Conservation (phyloP, 2,329 filamentous ascomycete genomes). For the Pestalotiopsis fici region DNA sequence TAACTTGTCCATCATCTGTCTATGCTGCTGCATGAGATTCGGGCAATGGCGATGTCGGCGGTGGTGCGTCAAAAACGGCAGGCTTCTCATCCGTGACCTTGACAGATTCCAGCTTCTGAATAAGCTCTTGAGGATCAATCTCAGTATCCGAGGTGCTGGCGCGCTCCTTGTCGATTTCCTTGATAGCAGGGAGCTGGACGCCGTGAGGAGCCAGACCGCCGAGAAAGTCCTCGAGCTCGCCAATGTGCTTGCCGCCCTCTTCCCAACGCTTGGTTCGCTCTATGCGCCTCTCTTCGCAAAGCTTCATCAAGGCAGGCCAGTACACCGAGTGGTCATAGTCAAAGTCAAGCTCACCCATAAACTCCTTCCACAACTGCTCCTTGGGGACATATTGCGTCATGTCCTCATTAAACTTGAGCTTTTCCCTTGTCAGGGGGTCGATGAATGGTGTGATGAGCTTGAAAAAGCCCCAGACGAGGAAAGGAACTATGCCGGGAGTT, state of each 20-base stretch:
- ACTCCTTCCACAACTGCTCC: slow-evolving; percentile 78
- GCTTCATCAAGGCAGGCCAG: slow-evolving; percentile 80
- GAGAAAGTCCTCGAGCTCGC: slow-evolving; percentile 87
- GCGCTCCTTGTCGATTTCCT: slow-evolving; percentile 10
- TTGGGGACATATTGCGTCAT: slow-evolving; percentile 79
- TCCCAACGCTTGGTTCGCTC: slow-evolving; percentile 73
- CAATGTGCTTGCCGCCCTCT: slow-evolving; percentile 76
- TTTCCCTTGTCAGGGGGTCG: slow-evolving; percentile 88
- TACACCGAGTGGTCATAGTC: slow-evolving; percentile 87
- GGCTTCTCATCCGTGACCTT: slow-evolving; percentile 6
- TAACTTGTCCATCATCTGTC: neutral
- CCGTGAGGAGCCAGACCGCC: slow-evolving; percentile 52
- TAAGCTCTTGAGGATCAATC: neutral
- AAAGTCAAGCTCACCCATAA: slow-evolving; percentile 78
- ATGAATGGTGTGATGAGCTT: slow-evolving; percentile 96
- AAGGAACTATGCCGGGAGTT: slow-evolving; percentile 64
- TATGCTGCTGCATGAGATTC: neutral
- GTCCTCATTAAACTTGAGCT: slow-evolving; percentile 97
- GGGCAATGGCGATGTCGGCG: neutral
- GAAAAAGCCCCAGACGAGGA: slow-evolving; percentile 91
- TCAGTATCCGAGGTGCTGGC: neutral
- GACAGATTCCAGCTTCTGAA: neutral
- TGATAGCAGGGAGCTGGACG: slow-evolving; percentile 13
- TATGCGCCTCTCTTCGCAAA: slow-evolving; percentile 67
- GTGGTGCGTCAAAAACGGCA: neutral